phyloP scores from a whole-genome alignment of 2,329 filamentous ascomycete genomes.

The Diaporthe amygdali region DNA sequence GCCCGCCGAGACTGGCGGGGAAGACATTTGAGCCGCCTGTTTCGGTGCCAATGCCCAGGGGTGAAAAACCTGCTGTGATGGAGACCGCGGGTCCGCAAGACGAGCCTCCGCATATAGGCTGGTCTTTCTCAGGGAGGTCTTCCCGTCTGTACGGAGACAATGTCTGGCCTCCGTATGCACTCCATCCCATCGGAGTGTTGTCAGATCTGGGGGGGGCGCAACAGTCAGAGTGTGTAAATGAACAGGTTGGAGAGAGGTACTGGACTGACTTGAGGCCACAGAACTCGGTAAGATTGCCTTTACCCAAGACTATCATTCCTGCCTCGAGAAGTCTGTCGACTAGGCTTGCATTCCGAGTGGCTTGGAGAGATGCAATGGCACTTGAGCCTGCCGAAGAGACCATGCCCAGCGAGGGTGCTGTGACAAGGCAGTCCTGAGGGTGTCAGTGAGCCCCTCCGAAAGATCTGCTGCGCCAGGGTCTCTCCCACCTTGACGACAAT shows the following conservation, averaged over 20 bases:
- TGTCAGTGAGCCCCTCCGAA: background rate
- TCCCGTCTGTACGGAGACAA: constrained; percentile 28
- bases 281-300: constrained; percentile 42
- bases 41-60: constrained; percentile 43
- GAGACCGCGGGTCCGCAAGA: constrained; percentile 41
- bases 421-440: constrained; percentile 42
- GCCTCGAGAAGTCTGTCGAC: constrained; percentile 32
- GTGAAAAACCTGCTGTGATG: constrained; percentile 44
- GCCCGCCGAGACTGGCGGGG: constrained; percentile 41
- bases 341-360: constrained; percentile 41
- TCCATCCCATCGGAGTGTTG: constrained; percentile 44
- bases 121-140: constrained; percentile 21
- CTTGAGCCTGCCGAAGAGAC: constrained; percentile 45
- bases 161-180: constrained; percentile 35
- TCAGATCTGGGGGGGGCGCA: constrained; percentile 35
- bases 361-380: constrained; percentile 41
- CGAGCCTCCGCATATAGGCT: constrained; percentile 34
- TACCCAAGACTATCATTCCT: constrained; percentile 32
- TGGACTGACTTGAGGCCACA: constrained; percentile 33
- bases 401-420: constrained; percentile 41
- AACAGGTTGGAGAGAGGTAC: background rate
- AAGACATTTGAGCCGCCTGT: constrained; percentile 43
- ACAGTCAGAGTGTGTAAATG: constrained; percentile 10
- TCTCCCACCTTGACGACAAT: constrained; percentile 40
- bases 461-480: background rate